Percentiles rank a stretch among this genome's conserved stretches.
Conservation (phyloP, 495 filamentous ascomycete genomes). For the Usnea hakonensis region DNA sequence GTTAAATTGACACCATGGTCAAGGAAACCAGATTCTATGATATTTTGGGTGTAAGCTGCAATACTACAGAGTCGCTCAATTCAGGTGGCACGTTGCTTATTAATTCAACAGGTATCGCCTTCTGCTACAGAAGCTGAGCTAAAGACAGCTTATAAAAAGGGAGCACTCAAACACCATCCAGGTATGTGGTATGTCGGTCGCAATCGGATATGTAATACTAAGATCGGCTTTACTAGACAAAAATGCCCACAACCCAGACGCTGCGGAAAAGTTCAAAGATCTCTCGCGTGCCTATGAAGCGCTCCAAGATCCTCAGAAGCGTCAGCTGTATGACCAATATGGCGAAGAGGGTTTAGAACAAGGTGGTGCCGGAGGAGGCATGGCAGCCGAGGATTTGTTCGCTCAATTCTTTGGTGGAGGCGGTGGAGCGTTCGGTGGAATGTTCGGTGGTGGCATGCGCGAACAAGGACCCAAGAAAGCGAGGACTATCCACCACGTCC, state of each 20-base stretch:
- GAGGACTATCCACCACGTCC: constrained; percentile 90
- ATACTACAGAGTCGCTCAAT: background rate
- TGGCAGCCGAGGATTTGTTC: constrained; percentile 96
- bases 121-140: constrained; percentile 68
- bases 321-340: constrained; percentile 89
- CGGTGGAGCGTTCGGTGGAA: constrained; percentile 70
- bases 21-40: constrained; percentile 89
- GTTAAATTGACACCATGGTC: constrained; percentile 58
- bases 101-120: constrained; percentile 53
- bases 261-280: constrained; percentile 97
- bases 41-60: constrained; percentile 63
- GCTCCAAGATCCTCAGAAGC: constrained; percentile 86
- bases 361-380: constrained; percentile 72
- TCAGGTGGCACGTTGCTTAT: constrained; percentile 10
- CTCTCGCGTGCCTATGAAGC: constrained; percentile 91
- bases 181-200: constrained; percentile 41
- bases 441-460: constrained; percentile 77
- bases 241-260: constrained; percentile 86
- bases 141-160: constrained; percentile 85
- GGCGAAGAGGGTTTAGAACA: constrained; percentile 92
- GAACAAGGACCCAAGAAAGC: constrained; percentile 86
- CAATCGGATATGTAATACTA: background rate
- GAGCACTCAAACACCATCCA: constrained; percentile 84
- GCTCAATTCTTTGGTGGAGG: constrained; percentile 96
- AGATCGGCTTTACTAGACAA: constrained; percentile 56